Conservation (phyloP, 2,329 filamentous ascomycete species). For the Cytospora schulzeri region DNA sequence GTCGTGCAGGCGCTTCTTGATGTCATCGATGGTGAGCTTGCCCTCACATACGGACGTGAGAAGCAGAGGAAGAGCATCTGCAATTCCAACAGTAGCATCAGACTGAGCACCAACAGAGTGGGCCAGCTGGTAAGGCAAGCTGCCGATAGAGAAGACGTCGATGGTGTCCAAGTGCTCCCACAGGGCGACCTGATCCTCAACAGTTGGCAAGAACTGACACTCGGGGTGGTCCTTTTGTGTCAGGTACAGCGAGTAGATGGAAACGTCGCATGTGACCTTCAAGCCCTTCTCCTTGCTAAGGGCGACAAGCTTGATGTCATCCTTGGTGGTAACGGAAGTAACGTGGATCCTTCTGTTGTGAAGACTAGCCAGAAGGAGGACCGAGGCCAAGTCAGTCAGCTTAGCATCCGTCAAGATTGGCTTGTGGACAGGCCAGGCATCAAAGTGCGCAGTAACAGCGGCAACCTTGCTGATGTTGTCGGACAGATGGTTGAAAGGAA, state of each 20-base stretch:
- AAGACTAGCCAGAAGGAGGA: constrained; percentile 74
- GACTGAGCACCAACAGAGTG: constrained; percentile 54
- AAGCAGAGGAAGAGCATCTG: constrained; percentile 72
- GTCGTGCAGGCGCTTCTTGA: constrained; percentile 71
- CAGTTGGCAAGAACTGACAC: constrained; percentile 66
- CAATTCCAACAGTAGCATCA: constrained; percentile 67
- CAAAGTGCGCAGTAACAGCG: constrained; percentile 77
- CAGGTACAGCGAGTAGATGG: constrained; percentile 77
- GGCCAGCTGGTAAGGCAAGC: constrained; percentile 75
- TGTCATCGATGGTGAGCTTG: constrained; percentile 71
- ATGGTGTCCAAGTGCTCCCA: constrained; percentile 75
- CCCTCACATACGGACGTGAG: constrained; percentile 76
- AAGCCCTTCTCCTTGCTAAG: constrained; percentile 81
- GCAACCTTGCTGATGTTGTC: constrained; percentile 85
- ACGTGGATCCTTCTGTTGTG: constrained; percentile 79
- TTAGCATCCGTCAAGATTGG: constrained; percentile 82
- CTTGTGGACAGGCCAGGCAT: constrained; percentile 75
- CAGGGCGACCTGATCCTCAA: constrained; percentile 69
- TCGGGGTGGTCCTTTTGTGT: constrained; percentile 70
- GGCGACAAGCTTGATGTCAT: constrained; percentile 76
- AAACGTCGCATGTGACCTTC: constrained; percentile 80
- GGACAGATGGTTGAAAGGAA: constrained; percentile 79
- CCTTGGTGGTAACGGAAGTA: constrained; percentile 77
- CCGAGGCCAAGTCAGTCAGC: constrained; percentile 78
- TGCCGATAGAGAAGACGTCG: constrained; percentile 79